phyloP scores from a whole-genome alignment of 495 filamentous ascomycete species.

The Hypoxylon intermedium region DNA sequence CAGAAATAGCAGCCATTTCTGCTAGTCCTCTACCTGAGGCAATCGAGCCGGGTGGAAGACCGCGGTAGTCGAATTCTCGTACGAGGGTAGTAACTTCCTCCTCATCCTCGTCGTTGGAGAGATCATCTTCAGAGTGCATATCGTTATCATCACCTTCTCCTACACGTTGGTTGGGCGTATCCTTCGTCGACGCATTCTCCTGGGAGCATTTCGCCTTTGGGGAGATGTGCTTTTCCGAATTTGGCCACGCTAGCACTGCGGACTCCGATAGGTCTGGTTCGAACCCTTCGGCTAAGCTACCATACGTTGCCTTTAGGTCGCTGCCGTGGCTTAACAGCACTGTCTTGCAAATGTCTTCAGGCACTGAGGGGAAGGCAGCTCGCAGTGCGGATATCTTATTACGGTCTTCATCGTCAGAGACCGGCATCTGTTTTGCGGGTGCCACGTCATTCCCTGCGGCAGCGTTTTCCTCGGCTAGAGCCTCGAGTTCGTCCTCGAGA shows the following conservation, averaged over 20 bases:
- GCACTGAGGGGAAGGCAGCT: constrained; percentile 45
- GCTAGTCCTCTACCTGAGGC: constrained; percentile 48
- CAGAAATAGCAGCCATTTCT: constrained; percentile 46
- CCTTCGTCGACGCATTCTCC: not conserved
- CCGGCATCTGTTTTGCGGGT: constrained; percentile 3
- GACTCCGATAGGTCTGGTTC: constrained; percentile 15
- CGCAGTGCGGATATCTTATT: constrained; percentile 46
- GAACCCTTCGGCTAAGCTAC: constrained; percentile 13
- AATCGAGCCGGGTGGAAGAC: constrained; percentile 59
- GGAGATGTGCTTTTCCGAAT: not conserved
- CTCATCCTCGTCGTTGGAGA: constrained; percentile 36
- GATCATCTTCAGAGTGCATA: constrained; percentile 9
- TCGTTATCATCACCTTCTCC: not conserved
- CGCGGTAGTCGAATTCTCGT: constrained; percentile 55
- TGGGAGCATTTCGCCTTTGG: not conserved
- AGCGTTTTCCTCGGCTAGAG: constrained; percentile 25
- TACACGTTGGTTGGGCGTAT: not conserved
- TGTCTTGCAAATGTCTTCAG: constrained; percentile 39
- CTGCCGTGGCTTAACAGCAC: constrained; percentile 26
- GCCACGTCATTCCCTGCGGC: constrained; percentile 29
- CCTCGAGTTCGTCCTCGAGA: constrained; percentile 30
- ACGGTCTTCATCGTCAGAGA: constrained; percentile 23
- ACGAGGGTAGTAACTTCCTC: constrained; percentile 42
- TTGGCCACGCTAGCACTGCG: constrained; percentile 7
- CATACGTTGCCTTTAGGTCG: constrained; percentile 30